Base-by-base conservation (phyloP, 805 yeast genomes). In the Yarrowia phangngaensis region DNA sequence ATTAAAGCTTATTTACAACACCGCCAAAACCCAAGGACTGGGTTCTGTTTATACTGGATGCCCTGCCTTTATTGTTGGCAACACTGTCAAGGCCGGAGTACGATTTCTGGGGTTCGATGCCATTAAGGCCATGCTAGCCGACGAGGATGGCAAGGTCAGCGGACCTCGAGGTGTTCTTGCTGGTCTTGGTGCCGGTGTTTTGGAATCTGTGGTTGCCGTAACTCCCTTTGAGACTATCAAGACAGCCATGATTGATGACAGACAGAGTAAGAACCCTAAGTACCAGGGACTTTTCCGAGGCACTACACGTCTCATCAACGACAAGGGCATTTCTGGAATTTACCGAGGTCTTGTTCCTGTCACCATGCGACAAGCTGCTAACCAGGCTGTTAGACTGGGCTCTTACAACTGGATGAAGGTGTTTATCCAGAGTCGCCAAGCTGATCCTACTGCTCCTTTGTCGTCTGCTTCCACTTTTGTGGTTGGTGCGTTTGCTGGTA, bases 141-240 rank as follows among this genome's bases (percentile, higher is more conserved):
- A 92, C 64, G 79, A 79, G 57, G 76, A 84, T 54, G 97, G 97
- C 6, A 84, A 86, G 64, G 68, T 92, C 40, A 79, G 92, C 26
- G 95, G 95, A 3, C 81, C 92, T 6, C 68, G 95, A 60, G 97
- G 97, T 56, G 94, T 89, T 5, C 52, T 90, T 23, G 98, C 98
- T 1, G 98, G 98, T n/a, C 70, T 92, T 33, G 97, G 97, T 38
- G 98, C 98, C 2, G 98, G 98, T 27, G 75, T 89, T 34, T 66
- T 90, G 53, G 98, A 90, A 64, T 82, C 95, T 51, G 82, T 88
- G 20, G 72, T 89, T 34, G 97, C 97, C 0, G 95, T 92, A 38
- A 90, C 98, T 0, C 98, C 98, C 2, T 88, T 89, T 50, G 98
- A 90, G 66, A 95, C 96, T 26, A 86, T 90, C 66, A 90, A 90